Conservation (phyloP, 768 basidiomycete genomes). For the Tubosaeta sp. region DNA sequence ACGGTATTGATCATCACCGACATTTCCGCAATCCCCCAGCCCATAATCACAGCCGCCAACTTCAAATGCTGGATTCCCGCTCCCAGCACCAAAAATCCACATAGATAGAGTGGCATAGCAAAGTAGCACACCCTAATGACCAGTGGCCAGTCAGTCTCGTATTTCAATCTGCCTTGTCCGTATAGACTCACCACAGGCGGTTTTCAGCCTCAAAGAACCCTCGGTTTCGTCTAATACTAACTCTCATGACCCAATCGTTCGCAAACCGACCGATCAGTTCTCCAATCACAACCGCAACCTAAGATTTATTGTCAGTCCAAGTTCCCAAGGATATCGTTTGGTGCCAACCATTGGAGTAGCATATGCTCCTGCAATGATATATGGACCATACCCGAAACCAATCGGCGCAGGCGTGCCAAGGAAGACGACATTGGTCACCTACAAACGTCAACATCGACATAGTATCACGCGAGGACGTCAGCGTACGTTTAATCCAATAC, state of each 20-base stretch:
- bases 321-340: not conserved
- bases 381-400: conserved; percentile 44
- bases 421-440: conserved; percentile 56
- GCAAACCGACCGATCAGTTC: conserved; percentile 47
- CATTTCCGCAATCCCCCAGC: conserved; percentile 41
- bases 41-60: conserved; percentile 32
- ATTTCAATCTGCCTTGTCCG: too few relatives aligned
- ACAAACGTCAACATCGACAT: not conserved
- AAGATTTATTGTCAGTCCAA: not conserved
- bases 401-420: conserved; percentile 41
- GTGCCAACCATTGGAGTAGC: conserved; percentile 41
- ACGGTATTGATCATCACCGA: conserved; percentile 39
- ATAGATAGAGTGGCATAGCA: conserved; percentile 38
- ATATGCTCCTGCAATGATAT: conserved; percentile 39
- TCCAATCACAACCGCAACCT: conserved; percentile 49
- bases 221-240: conserved; percentile 39
- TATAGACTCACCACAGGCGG: conserved; percentile 34
- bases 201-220: conserved; percentile 55
- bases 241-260: conserved; percentile 47
- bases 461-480: not conserved
- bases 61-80: conserved; percentile 33
- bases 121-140: conserved; percentile 33
- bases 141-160: not conserved
- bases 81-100: conserved; percentile 41
- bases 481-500: conserved; percentile 42